These are phyloP conservation scores for Tricholoma sp. DNA, from an alignment of 768 basidiomycete species.

Conservation along the genomic window DNA sequence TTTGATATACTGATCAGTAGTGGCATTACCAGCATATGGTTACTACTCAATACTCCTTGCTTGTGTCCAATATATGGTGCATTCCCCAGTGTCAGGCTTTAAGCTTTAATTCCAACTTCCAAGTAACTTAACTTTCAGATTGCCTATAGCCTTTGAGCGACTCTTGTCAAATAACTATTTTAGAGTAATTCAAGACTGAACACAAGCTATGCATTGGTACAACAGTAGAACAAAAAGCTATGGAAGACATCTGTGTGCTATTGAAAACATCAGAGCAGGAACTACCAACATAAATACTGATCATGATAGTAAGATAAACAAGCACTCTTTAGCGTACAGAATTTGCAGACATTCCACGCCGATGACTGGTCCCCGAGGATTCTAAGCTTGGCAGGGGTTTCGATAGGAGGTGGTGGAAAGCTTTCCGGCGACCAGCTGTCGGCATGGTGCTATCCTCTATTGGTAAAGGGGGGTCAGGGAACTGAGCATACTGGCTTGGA, in stretches of 20 bases:
- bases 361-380: slow-evolving; percentile 34
- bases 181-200: background rate
- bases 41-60: too few species aligned
- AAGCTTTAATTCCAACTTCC: background rate
- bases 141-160: background rate
- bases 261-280: slow-evolving; percentile 12
- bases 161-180: background rate
- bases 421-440: slow-evolving; percentile 58
- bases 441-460: slow-evolving; percentile 46
- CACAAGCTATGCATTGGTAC: slow-evolving; percentile 13
- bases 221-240: slow-evolving; percentile 12
- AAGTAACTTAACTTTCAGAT: background rate
- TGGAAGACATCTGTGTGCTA: background rate
- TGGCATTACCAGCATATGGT: too few species aligned
- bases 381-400: slow-evolving; percentile 44
- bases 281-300: slow-evolving; percentile 14
- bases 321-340: slow-evolving; percentile 39
- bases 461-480: slow-evolving; percentile 58
- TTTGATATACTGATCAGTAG: too few species aligned
- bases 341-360: slow-evolving; percentile 48
- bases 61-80: too few species aligned
- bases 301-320: slow-evolving; percentile 21
- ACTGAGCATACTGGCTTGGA: slow-evolving; percentile 63
- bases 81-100: too few species aligned
- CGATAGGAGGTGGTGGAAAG: slow-evolving; percentile 63